phyloP scores from a whole-genome alignment of 2,329 filamentous ascomycete genomes.

The Calycina marina region DNA sequence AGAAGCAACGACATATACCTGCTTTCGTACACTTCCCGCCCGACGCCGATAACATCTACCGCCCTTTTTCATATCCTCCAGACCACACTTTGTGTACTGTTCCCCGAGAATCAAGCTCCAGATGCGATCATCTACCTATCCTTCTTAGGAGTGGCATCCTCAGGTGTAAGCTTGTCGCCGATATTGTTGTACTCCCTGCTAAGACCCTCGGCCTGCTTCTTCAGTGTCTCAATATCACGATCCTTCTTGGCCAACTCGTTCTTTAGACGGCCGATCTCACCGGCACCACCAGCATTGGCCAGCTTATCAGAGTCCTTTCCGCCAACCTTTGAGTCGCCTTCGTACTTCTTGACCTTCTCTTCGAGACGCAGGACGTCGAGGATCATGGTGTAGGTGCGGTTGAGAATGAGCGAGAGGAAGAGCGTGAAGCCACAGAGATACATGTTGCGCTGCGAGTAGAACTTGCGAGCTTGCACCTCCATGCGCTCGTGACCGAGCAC shows the following conservation, averaged over 20 bases:
- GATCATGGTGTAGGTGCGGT: slow-evolving; percentile 90
- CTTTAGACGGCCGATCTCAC: slow-evolving; percentile 56
- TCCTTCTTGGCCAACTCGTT: slow-evolving; percentile 60
- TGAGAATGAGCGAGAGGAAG: slow-evolving; percentile 95
- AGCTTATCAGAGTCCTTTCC: slow-evolving; percentile 60
- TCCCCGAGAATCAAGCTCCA: too few relatives aligned
- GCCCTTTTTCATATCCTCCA: too few relatives aligned
- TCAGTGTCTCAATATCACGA: slow-evolving; percentile 68
- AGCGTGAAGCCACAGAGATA: slow-evolving; percentile 99
- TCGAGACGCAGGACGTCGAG: slow-evolving; percentile 49
- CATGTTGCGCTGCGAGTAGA: slow-evolving; percentile 99
- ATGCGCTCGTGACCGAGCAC: slow-evolving; percentile 86
- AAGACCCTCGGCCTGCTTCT: slow-evolving; percentile 81
- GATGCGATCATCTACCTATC: slow-evolving; percentile 24
- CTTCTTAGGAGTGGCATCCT: slow-evolving; percentile 41
- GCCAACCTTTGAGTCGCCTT: slow-evolving; percentile 45
- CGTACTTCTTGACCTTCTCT: slow-evolving; percentile 74
- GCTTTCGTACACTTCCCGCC: too few relatives aligned
- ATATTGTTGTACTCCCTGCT: slow-evolving; percentile 73
- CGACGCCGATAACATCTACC: too few relatives aligned
- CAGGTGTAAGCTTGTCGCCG: slow-evolving; percentile 53
- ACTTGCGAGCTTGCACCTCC: slow-evolving; percentile 98
- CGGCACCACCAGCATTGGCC: slow-evolving; percentile 55
- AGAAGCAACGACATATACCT: too few relatives aligned
- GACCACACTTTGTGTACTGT: neutral